phyloP scores from a whole-genome alignment of 2,329 filamentous ascomycete genomes.

The Fusarium mundagurra region DNA sequence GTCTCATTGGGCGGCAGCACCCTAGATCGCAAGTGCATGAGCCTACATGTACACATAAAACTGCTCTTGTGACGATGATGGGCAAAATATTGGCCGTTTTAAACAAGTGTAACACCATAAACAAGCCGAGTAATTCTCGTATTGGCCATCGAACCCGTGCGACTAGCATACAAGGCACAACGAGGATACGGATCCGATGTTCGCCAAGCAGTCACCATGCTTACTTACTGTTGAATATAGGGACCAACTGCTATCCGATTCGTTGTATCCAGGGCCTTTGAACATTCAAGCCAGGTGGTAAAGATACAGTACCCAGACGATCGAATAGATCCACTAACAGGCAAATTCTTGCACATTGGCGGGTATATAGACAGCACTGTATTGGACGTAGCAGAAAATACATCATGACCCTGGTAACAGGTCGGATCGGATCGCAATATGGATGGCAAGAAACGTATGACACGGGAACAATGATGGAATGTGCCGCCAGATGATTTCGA shows the following conservation, averaged over 20 bases:
- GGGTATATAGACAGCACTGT: slow-evolving; percentile 10
- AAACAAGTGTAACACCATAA: slow-evolving; percentile 23
- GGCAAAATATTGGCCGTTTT: slow-evolving; percentile 11
- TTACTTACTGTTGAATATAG: slow-evolving; percentile 1
- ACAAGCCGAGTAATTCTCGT: slow-evolving; percentile 42
- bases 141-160: slow-evolving; percentile 30
- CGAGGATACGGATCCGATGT: slow-evolving; percentile 8
- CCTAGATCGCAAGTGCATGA: background rate
- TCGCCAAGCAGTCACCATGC: slow-evolving; percentile 4
- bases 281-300: slow-evolving; percentile 2
- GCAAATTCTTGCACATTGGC: slow-evolving; percentile 24
- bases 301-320: background rate
- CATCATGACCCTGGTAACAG: slow-evolving; percentile 19
- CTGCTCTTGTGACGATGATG: background rate
- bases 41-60: background rate
- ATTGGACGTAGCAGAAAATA: slow-evolving; percentile 15
- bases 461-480: slow-evolving; percentile 27
- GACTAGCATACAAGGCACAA: slow-evolving; percentile 19
- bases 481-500: slow-evolving; percentile 16
- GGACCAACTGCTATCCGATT: background rate
- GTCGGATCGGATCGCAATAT: slow-evolving; percentile 7
- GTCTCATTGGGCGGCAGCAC: background rate
- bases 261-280: background rate
- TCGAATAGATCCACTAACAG: slow-evolving; percentile 8
- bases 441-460: slow-evolving; percentile 38